Evolutionary conservation across 352 stramenopile species (phyloP), one percentile per base, ranked within the genome.

Genomic region (Pythium plurisporium): DNA sequence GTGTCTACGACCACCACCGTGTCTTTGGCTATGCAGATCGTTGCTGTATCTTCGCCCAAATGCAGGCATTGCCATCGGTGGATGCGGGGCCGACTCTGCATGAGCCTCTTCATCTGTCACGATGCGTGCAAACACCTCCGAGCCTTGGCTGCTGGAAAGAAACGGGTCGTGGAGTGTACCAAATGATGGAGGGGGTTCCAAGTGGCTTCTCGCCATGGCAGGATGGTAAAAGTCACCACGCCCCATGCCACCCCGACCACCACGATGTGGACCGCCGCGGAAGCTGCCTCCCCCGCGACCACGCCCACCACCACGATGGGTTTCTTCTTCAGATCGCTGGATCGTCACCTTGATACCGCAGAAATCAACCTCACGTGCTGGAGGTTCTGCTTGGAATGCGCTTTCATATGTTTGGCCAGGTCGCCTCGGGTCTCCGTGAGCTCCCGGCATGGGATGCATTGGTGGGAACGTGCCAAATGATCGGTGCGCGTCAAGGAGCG

Each of bases 261-360:
- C 56, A 19, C 41, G 41, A 47, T 47, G 41, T 2, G 41, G 11
- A 14, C 2, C 22, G 9, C 41, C 41, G 22, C 41, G 41, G 14
- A 47, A 47, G 41, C 56, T 19, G 23, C 38, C 34, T 25, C 45
- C 44, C 10, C 55, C 50, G 3, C 43, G 46, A 27, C 51, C 43
- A 20, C 41, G 36, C n/a, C 36, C 41, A 31, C 23, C 4, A 31
- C 41, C 14, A 3, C 20, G 20, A 44, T 12, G 19, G 36, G 25
- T 42, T 1, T 33, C 29, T 1, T 31, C n/a, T 5, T 40, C 38
- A 7, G 11, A 9, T 3, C 47, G 19, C 36, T 56, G 31, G 4
- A 65, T 38, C 9, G 40, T 47, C n/a, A 65, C 31, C 41, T 65
- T 65, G 14, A 59, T 29, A 2, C 57, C 57, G 20, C 57, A 65